Evolutionary conservation across 805 yeast genomes (phyloP), one percentile per base, ranked within the genome.

Genomic region (Wickerhamomyces pijperi): DNA sequence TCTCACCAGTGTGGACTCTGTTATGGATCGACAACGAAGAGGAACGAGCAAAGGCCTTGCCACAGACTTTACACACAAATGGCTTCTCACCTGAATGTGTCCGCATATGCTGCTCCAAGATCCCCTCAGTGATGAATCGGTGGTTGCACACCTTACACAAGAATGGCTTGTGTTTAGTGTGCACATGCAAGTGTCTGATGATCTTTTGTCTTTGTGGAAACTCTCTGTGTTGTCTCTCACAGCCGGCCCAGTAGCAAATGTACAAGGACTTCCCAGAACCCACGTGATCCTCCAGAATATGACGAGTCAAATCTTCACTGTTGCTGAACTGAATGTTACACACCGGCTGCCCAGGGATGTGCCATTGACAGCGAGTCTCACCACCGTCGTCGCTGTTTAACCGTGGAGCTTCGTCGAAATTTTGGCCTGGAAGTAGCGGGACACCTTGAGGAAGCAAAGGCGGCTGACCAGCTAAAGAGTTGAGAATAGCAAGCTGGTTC

Each of bases 21-120:
- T 72, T 59, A 60, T 92, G 97, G 23, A 90, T 85, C 2, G 86
- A 80, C 35, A 88, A 64, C 14, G 92, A 79, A 4, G 92, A 78
- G 21, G 83, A 73, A 2, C 94, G 85, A 11, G 95, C 82, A 63
- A 90, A 90, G 19, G 64, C 56, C 56, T 86, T 88, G 4, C 72
- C 78, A 58, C 98, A 90, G 2, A 65, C 54, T 19, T 69, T 64
- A 58, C 98, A 90, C 39, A 58, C 58, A 56, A 70, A 87, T 1
- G 97, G 97, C 52, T 78, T 82, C 50, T 87, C 97, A 3, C 96
- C 96, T 1, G 90, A 76, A 56, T 90, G 97, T 3, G 74, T 77
- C 38, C 96, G 65, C 64, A 71, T 58, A 59, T 92, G 98, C 59
- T 86, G 95, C 34, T 70, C 69, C 34, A 92, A 65, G 70, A 82